These are phyloP conservation scores for Penicillium sp. DNA, from an alignment of 2,329 filamentous ascomycete genomes.

Conservation along the genomic window DNA sequence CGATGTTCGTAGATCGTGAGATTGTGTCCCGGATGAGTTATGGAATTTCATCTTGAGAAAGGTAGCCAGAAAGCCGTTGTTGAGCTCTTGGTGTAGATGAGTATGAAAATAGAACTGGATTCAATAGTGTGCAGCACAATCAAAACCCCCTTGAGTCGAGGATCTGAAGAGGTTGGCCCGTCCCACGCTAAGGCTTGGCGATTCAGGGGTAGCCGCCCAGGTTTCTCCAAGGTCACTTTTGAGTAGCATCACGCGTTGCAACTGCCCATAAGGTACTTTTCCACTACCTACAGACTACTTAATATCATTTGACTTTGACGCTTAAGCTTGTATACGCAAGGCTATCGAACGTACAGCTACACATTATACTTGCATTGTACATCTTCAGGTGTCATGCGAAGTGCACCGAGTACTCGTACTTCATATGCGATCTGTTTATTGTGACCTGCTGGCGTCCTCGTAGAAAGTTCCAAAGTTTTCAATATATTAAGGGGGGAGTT, in stretches of 20 bases:
- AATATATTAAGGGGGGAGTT: conserved; percentile 8
- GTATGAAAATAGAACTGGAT: conserved; percentile 11
- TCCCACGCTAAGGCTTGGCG: conserved; percentile 6
- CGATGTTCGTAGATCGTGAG: not conserved
- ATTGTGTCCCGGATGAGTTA: too few relatives aligned
- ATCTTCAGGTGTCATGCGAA: not conserved
- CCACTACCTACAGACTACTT: not conserved
- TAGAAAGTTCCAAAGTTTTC: not conserved
- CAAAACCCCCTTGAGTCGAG: conserved; percentile 21
- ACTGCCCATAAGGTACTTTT: not conserved
- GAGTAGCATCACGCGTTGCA: not conserved
- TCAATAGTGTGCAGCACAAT: conserved; percentile 16
- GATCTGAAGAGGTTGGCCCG: conserved; percentile 13
- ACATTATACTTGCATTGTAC: not conserved
- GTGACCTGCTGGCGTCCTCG: not conserved
- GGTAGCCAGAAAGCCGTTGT: not conserved
- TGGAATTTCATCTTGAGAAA: too few relatives aligned
- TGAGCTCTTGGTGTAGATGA: not conserved
- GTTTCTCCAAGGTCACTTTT: conserved; percentile 1
- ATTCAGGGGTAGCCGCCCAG: conserved; percentile 13
- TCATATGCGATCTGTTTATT: not conserved
- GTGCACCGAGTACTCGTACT: not conserved
- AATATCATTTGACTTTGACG: not conserved
- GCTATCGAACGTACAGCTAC: not conserved
- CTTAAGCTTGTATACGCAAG: not conserved